Conservation (phyloP, 2,329 filamentous ascomycete species). For the Epichloe gansuensis region DNA sequence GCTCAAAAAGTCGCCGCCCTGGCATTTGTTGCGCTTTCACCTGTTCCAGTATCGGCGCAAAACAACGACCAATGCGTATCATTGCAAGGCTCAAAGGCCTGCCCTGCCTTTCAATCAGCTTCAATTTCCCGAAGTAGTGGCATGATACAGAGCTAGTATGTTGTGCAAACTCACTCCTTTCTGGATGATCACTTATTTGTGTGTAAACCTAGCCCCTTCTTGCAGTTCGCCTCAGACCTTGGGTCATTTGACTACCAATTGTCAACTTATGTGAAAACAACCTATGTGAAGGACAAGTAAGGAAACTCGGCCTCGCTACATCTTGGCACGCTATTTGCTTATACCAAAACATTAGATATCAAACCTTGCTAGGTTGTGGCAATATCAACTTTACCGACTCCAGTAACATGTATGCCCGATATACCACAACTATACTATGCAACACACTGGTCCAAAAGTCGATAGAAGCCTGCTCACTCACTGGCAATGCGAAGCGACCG, state of each 20-base stretch:
- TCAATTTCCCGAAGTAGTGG: slow-evolving; percentile 53
- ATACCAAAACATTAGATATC: slow-evolving; percentile 47
- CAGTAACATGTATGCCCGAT: slow-evolving; percentile 77
- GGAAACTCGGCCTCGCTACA: not conserved
- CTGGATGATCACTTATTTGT: not conserved
- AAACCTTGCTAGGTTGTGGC: slow-evolving; percentile 66
- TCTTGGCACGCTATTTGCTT: not conserved
- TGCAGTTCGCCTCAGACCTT: slow-evolving; percentile 65
- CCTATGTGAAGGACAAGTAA: slow-evolving; percentile 69
- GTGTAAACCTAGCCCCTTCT: slow-evolving; percentile 54
- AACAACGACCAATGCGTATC: slow-evolving; percentile 42
- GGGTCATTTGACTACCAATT: slow-evolving; percentile 68
- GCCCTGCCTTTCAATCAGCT: slow-evolving; percentile 58
- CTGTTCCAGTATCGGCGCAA: slow-evolving; percentile 25
- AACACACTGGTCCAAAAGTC: slow-evolving; percentile 92
- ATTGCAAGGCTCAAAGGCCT: slow-evolving; percentile 54
- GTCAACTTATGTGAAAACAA: slow-evolving; percentile 56
- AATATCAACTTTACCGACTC: slow-evolving; percentile 67
- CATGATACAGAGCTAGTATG: slow-evolving; percentile 53
- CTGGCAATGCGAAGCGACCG: slow-evolving; percentile 51
- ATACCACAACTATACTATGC: slow-evolving; percentile 83
- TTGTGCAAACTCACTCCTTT: slow-evolving; percentile 9
- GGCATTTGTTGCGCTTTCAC: slow-evolving; percentile 14
- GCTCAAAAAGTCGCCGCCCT: slow-evolving; percentile 7
- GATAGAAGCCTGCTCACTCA: slow-evolving; percentile 52